Evolutionary conservation across 169 alveolate species (phyloP), one percentile per base, ranked within the genome.

Genomic region (Pseudocohnilembus persalinus): DNA sequence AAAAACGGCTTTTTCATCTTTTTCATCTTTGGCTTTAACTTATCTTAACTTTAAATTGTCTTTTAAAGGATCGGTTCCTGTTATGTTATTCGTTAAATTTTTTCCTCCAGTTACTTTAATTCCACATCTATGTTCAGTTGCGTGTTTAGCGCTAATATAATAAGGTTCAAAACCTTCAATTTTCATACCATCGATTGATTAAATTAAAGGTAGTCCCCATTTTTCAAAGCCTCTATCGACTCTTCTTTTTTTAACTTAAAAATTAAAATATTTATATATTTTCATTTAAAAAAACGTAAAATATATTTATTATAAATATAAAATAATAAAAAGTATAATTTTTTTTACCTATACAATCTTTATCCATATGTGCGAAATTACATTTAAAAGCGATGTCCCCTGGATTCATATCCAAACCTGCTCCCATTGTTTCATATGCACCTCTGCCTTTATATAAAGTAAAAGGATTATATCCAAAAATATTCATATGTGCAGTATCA

Each of bases 81-180:
- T 88, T 31, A 93, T 91, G 63, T 82, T 74, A 81, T 88, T 83
- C 29, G 93, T 79, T 29, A 93, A 84, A 26, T 49, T 11, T 82
- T 76, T 35, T 30, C 88, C 87, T 16, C 95, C 95, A 25, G 85
- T 79, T 27, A 93, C 89, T 29, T 84, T 90, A 26, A 93, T 33
- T 30, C 96, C 96, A 79, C 92, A 88, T 73, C 95, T 77, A 82
- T 93, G 96, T 87, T 93, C 96, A 73, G 96, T 93, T n/a, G 96
- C 96, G 79, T 93, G 91, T 74, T 88, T 63, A 25, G 88, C 89
- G 28, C 74, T 35, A 34, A 91, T 88, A 33, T 72, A 29, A 76
- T 89, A 89, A 15, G 83, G 90, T 31, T 77, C 88, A 65, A 28
- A 89, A 16, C 86, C 86, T 1, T 92, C 91, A 32, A 91, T 77